Percentiles rank a stretch among this genome's conserved stretches.
phyloP scores from a whole-genome alignment of 306 rosid species.

The Acacia melanoxylon region DNA sequence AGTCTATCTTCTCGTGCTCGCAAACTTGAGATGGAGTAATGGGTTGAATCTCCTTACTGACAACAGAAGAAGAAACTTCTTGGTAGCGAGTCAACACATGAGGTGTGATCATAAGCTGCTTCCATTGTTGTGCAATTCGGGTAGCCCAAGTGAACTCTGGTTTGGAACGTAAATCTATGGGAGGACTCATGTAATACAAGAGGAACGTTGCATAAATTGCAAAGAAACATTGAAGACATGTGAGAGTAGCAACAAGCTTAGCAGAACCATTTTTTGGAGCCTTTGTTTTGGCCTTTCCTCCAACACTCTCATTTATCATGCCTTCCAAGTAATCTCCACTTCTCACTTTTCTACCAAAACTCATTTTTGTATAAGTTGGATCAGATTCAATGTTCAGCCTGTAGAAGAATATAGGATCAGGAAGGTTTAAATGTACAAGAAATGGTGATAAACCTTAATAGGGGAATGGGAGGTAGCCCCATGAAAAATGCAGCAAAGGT shows the following conservation, averaged over 20 bases:
- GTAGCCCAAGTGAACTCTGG: slow-evolving; percentile 88
- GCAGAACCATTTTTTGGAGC: slow-evolving; percentile 46
- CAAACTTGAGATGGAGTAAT: slow-evolving; percentile 53
- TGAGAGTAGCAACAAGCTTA: slow-evolving; percentile 66
- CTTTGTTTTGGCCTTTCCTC: slow-evolving; percentile 57
- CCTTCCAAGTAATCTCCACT: slow-evolving; percentile 82
- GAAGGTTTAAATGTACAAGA: background rate
- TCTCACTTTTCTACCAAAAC: slow-evolving; percentile 38
- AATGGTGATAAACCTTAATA: slow-evolving; percentile 17
- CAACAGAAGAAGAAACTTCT: slow-evolving; percentile 52
- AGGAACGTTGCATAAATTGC: slow-evolving; percentile 87
- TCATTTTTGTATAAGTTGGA: slow-evolving; percentile 40
- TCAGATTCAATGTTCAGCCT: slow-evolving; percentile 41
- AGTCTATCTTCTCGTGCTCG: slow-evolving; percentile 81
- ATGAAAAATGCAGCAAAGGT: slow-evolving; percentile 69
- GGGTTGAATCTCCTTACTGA: slow-evolving; percentile 39
- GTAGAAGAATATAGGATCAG: slow-evolving; percentile 5
- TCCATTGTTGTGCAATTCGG: slow-evolving; percentile 81
- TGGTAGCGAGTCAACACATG: slow-evolving; percentile 64
- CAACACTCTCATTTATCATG: slow-evolving; percentile 71
- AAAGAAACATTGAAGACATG: slow-evolving; percentile 85
- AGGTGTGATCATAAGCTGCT: slow-evolving; percentile 60
- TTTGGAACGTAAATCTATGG: slow-evolving; percentile 70
- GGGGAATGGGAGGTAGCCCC: slow-evolving; percentile 39
- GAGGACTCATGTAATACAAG: slow-evolving; percentile 83